Conservation (phyloP, 2,329 filamentous ascomycete genomes). For the Colletotrichum euphorbiae region DNA sequence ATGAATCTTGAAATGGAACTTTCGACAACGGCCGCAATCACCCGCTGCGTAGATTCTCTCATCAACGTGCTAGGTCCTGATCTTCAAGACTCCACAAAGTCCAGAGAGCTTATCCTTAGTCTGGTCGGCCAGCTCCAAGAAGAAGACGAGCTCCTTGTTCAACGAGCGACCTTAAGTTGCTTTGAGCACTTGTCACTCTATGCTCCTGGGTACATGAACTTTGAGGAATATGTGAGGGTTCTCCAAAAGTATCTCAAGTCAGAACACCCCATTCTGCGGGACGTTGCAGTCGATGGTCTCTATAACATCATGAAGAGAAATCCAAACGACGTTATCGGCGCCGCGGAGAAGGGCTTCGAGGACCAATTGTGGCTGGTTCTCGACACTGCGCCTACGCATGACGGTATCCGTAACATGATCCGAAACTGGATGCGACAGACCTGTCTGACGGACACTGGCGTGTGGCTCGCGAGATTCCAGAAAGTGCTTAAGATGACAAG, state of each 20-base stretch:
- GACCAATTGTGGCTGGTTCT: slow-evolving; percentile 92
- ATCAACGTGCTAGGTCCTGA: slow-evolving; percentile 97
- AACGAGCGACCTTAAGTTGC: slow-evolving; percentile 83
- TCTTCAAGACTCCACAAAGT: slow-evolving; percentile 90
- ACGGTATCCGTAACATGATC: slow-evolving; percentile 87
- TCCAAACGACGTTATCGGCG: slow-evolving; percentile 82
- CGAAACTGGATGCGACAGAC: slow-evolving; percentile 95
- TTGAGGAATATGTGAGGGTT: slow-evolving; percentile 82
- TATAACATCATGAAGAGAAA: slow-evolving; percentile 96
- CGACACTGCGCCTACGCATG: slow-evolving; percentile 80
- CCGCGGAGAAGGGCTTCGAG: slow-evolving; percentile 83
- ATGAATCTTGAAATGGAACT: slow-evolving; percentile 92
- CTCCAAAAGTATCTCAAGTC: slow-evolving; percentile 84
- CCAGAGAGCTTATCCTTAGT: slow-evolving; percentile 90
- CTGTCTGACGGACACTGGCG: slow-evolving; percentile 79
- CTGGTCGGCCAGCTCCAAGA: slow-evolving; percentile 85
- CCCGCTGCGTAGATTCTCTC: slow-evolving; percentile 90
- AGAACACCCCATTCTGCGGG: slow-evolving; percentile 74
- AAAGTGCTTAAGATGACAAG: slow-evolving; percentile 89
- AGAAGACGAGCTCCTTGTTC: slow-evolving; percentile 71
- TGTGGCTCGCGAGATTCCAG: slow-evolving; percentile 93
- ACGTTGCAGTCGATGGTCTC: slow-evolving; percentile 86
- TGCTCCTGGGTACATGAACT: slow-evolving; percentile 87
- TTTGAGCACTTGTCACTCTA: slow-evolving; percentile 93
- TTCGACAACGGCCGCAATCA: slow-evolving; percentile 84